Evolutionary conservation across 2,329 filamentous ascomycete species (phyloP).

Genomic region (Colletotrichum ledebouriae): DNA sequence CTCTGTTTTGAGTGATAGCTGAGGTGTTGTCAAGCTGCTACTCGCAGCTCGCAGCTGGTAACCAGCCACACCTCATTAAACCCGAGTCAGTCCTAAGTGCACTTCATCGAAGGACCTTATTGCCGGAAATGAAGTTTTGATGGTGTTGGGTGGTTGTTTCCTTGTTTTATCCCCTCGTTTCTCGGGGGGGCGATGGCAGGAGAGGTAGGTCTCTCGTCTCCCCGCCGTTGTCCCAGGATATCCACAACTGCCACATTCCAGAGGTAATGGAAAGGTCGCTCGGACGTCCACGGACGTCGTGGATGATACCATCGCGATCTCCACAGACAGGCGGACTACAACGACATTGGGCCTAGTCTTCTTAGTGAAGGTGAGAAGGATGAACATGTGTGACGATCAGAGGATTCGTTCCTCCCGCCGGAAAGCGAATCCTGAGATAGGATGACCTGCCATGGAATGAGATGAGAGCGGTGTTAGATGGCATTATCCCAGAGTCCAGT

Average conservation of each 20-base stretch:
- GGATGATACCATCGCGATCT: constrained; percentile 1
- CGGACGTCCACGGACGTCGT: constrained; percentile 36
- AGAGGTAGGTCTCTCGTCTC: constrained; percentile 9
- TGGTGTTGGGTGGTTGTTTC: background rate
- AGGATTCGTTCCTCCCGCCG: background rate
- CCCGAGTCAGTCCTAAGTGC: background rate
- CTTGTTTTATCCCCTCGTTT: background rate
- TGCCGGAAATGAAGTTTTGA: constrained; percentile 13
- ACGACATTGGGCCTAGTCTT: background rate
- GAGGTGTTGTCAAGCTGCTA: no score
- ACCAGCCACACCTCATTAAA: background rate
- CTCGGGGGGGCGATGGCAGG: background rate
- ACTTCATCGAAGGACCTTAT: background rate
- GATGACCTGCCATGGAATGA: no score
- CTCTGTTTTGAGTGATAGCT: no score
- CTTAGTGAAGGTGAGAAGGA: background rate
- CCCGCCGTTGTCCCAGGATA: constrained; percentile 29
- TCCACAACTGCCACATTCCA: constrained; percentile 30
- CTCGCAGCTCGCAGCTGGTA: background rate
- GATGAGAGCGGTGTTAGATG: no score
- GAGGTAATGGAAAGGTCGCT: constrained; percentile 19
- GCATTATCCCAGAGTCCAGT: no score
- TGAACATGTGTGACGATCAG: constrained; percentile 4
- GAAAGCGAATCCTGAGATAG: background rate
- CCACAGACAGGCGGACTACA: constrained; percentile 9